Base-by-base conservation (phyloP, 345 rosid species). In the Anacardium occidentale region DNA sequence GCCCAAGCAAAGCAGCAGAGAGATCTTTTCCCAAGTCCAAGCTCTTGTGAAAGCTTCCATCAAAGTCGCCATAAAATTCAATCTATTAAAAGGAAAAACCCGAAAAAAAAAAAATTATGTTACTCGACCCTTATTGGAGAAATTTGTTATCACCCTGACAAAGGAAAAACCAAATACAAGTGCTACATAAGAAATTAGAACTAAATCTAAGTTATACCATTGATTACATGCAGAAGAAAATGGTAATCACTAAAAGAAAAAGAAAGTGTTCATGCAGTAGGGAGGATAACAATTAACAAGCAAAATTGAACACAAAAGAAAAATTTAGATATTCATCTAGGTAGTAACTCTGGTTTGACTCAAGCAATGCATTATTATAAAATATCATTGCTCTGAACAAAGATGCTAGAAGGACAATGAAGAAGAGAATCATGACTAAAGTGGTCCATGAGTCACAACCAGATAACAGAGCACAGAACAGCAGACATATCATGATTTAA, bases 51-150 rank as follows among this genome's bases (percentile, higher is more conserved):
- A 94, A 90, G 74, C 86, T 85, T 57, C 95, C 95, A 77, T 89
- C 90, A 73, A 88, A 85, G 75, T 92, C 98, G 47, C 97, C 97
- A 63, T 92, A 94, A 79, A 94, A 94, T 72, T 92, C 97, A 68
- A 94, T 89, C 98, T 90, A 64, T 34, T 22, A 22, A 40, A 50
- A 13, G 20, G 32, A 55, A 48, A 7, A 65, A n/a, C n/a, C 8
- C 59, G 42, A 6, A 47, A 40, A 10, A 34, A 53, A 65, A 14
- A 2, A 25, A 42, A 37, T 14, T 22, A 15, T 42, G 42, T 57
- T 69, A 42, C 54, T 5, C 9, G 34, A 37, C 62, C 51, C 3
- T 20, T 7, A 18, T 21, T 53, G 57, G 53, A 50, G 53, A 32
- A 26, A 26, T 14, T 29, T 2, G 4, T 14, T 17, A 37, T 22